These are phyloP conservation scores for Phlebiopsis flavidoalba DNA, from an alignment of 768 basidiomycete species.

Conservation along the genomic window DNA sequence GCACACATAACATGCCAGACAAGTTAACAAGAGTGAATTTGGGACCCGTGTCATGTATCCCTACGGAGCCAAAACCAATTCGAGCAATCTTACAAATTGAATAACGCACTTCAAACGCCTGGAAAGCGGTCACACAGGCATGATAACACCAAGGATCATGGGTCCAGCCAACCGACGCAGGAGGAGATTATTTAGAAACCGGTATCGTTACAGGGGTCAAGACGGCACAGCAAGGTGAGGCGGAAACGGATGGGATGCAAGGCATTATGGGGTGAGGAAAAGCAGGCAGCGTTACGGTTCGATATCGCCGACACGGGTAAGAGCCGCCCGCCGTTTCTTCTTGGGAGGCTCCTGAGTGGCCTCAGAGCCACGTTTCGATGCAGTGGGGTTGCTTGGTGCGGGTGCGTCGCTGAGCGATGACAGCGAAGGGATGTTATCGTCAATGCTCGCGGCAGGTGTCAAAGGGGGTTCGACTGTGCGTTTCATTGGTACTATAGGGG, in stretches of 20 bases:
- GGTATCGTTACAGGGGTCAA: neutral
- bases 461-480: conserved; percentile 29
- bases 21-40: too few species aligned
- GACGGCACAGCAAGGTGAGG: neutral
- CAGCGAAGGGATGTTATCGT: conserved; percentile 16
- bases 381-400: conserved; percentile 14
- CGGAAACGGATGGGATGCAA: neutral
- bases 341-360: conserved; percentile 56
- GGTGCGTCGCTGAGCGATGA: neutral
- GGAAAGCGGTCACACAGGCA: too few species aligned
- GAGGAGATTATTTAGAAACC: neutral
- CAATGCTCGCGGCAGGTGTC: conserved; percentile 27
- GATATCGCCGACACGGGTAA: conserved; percentile 60
- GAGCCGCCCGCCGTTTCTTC: conserved; percentile 79
- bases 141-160: too few species aligned
- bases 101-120: too few species aligned
- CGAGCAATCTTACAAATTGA: too few species aligned
- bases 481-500: conserved; percentile 29
- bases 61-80: too few species aligned
- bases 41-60: too few species aligned
- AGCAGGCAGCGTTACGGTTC: neutral
- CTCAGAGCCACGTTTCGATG: conserved; percentile 6
- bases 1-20: too few species aligned
- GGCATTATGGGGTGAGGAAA: neutral
- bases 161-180: too few species aligned